A percentile compares a stretch with the other conserved stretches of the same genome.
phyloP scores from a whole-genome alignment of 345 rosid genomes.

The Theobroma cacao region DNA sequence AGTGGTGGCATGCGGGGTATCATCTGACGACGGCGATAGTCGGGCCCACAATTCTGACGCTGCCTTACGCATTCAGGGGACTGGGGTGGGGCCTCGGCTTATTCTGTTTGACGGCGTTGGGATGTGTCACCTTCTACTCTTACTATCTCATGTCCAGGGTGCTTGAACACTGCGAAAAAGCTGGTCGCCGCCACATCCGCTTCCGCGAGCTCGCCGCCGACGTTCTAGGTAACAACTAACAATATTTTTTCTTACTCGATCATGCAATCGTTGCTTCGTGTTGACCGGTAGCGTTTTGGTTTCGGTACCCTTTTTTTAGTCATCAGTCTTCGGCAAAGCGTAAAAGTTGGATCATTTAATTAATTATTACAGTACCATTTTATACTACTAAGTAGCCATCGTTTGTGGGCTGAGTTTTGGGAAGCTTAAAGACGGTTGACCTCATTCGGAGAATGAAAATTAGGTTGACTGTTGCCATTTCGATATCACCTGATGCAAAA shows the following conservation, averaged over 20 bases:
- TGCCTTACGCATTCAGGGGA: slow-evolving; percentile 83
- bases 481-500: background rate
- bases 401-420: too few relatives aligned
- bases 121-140: slow-evolving; percentile 77
- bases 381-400: too few relatives aligned
- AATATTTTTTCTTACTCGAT: background rate
- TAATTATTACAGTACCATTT: background rate
- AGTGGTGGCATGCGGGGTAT: slow-evolving; percentile 98
- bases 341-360: slow-evolving; percentile 1
- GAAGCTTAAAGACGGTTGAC: too few relatives aligned
- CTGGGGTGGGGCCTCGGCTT: slow-evolving; percentile 81
- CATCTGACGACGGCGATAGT: slow-evolving; percentile 98
- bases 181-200: slow-evolving; percentile 91
- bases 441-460: too few relatives aligned
- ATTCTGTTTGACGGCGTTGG: slow-evolving; percentile 75
- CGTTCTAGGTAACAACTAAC: slow-evolving; percentile 52
- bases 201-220: slow-evolving; percentile 99
- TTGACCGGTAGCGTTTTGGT: background rate
- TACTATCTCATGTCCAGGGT: slow-evolving; percentile 86
- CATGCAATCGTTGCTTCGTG: background rate
- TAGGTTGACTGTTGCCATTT: slow-evolving; percentile 1
- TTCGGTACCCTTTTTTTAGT: background rate
- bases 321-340: background rate
- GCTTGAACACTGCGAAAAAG: slow-evolving; percentile 83
- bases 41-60: slow-evolving; percentile 81